Conservation (phyloP, 1,284 basidiomycete species). For the Takashimella tepidaria region DNA sequence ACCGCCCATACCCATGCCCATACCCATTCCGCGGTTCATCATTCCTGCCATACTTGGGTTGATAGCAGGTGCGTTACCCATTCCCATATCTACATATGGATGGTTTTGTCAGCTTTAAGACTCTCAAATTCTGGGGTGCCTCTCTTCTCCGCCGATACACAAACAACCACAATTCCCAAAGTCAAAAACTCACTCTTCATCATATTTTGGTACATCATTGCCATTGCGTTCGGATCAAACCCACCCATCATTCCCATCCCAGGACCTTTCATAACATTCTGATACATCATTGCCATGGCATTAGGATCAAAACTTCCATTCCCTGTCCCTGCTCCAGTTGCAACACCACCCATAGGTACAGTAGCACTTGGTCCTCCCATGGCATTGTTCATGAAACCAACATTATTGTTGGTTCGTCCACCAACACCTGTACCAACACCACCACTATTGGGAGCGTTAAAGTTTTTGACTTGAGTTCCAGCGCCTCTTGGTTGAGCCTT, state of each 20-base stretch:
- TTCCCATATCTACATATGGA: slow-evolving; percentile 26
- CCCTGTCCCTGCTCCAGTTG: slow-evolving; percentile 26
- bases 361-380: slow-evolving; percentile 48
- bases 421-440: slow-evolving; percentile 50
- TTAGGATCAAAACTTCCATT: slow-evolving; percentile 49
- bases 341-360: slow-evolving; percentile 51
- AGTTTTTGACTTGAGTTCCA: slow-evolving; percentile 34
- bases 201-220: slow-evolving; percentile 55
- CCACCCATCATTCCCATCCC: slow-evolving; percentile 27
- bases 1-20: slow-evolving; percentile 10
- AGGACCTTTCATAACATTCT: slow-evolving; percentile 50
- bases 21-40: slow-evolving; percentile 13
- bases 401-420: slow-evolving; percentile 26
- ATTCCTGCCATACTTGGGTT: slow-evolving; percentile 42
- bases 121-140: too few relatives aligned
- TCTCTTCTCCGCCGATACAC: too few relatives aligned
- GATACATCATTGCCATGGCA: slow-evolving; percentile 54
- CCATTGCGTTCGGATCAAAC: slow-evolving; percentile 53
- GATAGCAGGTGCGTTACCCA: slow-evolving; percentile 43
- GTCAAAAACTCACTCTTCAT: slow-evolving; percentile 39
- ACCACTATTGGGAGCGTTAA: slow-evolving; percentile 39
- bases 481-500: slow-evolving; percentile 71
- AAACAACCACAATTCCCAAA: neutral
- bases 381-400: slow-evolving; percentile 49
- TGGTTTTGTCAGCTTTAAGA: neutral